A percentile compares a stretch with the other conserved stretches of the same genome.
Evolutionary conservation across 768 basidiomycete species (phyloP).

Genomic region (Kwoniella sp.): DNA sequence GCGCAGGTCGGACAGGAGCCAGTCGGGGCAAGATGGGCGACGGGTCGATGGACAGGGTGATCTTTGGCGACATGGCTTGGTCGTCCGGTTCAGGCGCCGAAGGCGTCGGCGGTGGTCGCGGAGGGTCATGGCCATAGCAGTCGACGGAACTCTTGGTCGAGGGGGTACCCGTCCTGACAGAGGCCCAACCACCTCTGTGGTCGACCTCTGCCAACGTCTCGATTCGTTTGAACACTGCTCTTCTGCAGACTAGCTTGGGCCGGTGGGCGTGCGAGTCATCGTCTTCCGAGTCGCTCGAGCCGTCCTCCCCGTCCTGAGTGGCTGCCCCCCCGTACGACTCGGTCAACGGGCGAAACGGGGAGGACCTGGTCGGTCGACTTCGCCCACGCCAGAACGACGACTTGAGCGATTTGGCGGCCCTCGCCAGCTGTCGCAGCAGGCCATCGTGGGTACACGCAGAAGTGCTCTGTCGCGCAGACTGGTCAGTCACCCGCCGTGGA

Average conservation of each 20-base stretch:
- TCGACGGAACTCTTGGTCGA: not conserved
- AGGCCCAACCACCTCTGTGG: slow-evolving; percentile 8
- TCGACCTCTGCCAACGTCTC: slow-evolving; percentile 13
- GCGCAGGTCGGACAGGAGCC: not conserved
- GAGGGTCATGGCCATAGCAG: not conserved
- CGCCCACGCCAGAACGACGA: slow-evolving; percentile 13
- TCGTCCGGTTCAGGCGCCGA: not conserved
- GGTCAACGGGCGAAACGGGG: slow-evolving; percentile 11
- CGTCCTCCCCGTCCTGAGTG: not conserved
- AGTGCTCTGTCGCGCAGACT: not conserved
- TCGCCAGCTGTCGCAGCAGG: slow-evolving; percentile 7
- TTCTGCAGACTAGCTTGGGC: too few species aligned
- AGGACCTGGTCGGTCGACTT: slow-evolving; percentile 11
- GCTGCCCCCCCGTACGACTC: too few species aligned
- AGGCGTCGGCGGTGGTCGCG: not conserved
- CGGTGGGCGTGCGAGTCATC: too few species aligned
- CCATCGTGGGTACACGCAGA: slow-evolving; percentile 6
- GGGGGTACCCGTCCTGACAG: too few species aligned
- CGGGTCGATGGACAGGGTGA: slow-evolving; percentile 20
- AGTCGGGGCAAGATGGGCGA: slow-evolving; percentile 8
- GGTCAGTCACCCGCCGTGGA: too few species aligned
- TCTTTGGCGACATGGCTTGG: slow-evolving; percentile 19
- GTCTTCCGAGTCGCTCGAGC: not conserved
- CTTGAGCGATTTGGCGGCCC: slow-evolving; percentile 13
- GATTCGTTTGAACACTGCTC: slow-evolving; percentile 18